Evolutionary conservation across 2,329 filamentous ascomycete species (phyloP), one percentile per base, ranked within the genome.

Genomic region (Davidsoniella australis): DNA sequence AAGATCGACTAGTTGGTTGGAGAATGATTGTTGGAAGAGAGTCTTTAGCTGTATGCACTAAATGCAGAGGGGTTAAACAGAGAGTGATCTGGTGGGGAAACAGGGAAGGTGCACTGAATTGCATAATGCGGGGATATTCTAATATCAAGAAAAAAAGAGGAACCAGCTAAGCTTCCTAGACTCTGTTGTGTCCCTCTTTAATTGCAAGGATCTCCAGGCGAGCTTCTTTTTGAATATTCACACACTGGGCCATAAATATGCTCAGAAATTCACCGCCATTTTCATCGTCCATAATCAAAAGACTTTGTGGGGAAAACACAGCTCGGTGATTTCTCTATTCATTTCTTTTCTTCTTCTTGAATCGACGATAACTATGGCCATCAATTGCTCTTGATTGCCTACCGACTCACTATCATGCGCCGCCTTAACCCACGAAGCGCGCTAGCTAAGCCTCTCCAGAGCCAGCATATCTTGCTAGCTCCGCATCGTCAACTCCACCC

Each of bases 121-220:
- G 45, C 49, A 41, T 47, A 38, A 45, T 44, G 41, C 43, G 45
- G 49, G 36, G 45, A 37, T 48, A 51, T 48, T 26, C 33, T 23
- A 23, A 20, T 44, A 48, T 48, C 6, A 16, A n/a, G 16, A 39
- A 40, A 12, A 16, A 18, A 9, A 18, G 20, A 40, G 18, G 26
- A 12, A 8, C 23, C 20, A 36, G 9, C 23, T 46, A 17, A 36
- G 26, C 24, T n/a, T 17, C 10, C 5, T 38, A 36, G 24, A 33
- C 16, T 29, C 43, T 18, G 24, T 18, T 45, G 43, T 45, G 16
- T 37, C 24, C 29, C 20, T 23, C 20, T 23, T 23, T 23, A 23
- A 23, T 5, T 23, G 20, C 20, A 23, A 23, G 20, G 20, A 23
- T 23, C 4, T 23, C 20, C 20, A 20, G 2, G 20, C 20, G 20